Evolutionary conservation across 768 basidiomycete genomes (phyloP), one percentile per base, ranked within the genome.

Genomic region (Infundibulicybe gibba): DNA sequence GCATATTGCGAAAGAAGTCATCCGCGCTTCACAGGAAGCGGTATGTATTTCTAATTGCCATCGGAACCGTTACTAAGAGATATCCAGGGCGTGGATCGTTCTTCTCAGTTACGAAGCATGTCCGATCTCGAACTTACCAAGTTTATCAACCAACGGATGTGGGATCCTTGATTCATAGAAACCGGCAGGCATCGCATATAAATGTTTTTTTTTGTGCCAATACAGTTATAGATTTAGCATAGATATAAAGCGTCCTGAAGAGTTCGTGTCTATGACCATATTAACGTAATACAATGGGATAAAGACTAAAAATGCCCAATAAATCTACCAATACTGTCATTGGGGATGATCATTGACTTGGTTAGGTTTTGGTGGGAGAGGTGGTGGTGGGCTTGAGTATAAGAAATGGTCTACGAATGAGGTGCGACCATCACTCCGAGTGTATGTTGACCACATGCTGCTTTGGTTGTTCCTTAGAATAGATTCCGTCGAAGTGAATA

Each of bases 21-120:
- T 94, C 59, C 81, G 84, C 45, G 76, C 81, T 33, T 90, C 92
- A 32, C 92, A 94, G 64, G 74, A 79, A 48, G 83, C 83, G 49
- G 85, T 85, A 57, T 53, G 79, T 72, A 2, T 20, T 40, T 19
- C 19, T 35, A 13, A 20, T 21, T 15, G 15, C 37, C 14, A 40
- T 38, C 48, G 32, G 46, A 15, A 31, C 30, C 41, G 38, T 15
- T 47, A 37, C 44, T 47, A 19, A 49, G 34, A 48, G 32, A 56
- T 48, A 39, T 15, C 35, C 43, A 82, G 80, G 69, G 66, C 41
- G 81, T 85, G 19, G 83, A 85, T 53, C 73, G 67, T 37, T 73
- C 74, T 25, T 54, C 60, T 6, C 72, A 75, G 30, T 72, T 90
- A n/a, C 76, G 80, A 40, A 56, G 55, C 13, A 70, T 83, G 70